These are phyloP conservation scores for Sugiyamaella neomexicana DNA, from an alignment of 1,139 yeast genomes.

Conservation along the genomic window DNA sequence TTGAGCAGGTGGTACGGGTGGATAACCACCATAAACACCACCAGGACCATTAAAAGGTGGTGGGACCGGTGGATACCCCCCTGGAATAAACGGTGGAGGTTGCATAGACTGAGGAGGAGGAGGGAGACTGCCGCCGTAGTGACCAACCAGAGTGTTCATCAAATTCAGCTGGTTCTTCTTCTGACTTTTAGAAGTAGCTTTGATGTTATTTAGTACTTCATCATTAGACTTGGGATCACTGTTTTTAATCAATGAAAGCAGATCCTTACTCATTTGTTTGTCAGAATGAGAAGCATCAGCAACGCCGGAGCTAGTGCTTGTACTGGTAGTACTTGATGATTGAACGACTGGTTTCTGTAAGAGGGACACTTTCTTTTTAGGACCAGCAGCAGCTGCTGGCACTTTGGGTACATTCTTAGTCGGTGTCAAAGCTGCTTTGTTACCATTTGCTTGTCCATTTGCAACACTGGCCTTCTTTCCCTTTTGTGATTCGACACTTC, in stretches of 20 bases:
- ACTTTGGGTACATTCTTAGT: not conserved
- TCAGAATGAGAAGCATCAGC: constrained; percentile 19
- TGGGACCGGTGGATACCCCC: constrained; percentile 28
- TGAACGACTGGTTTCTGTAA: constrained; percentile 3
- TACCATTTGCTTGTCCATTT: not conserved
- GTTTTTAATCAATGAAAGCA: constrained; percentile 45
- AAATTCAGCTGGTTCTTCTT: constrained; percentile 45
- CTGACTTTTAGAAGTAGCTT: constrained; percentile 42
- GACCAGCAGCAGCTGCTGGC: constrained; percentile 2
- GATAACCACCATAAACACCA: constrained; percentile 14
- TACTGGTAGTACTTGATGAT: not conserved
- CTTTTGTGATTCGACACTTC: not conserved
- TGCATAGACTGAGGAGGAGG: constrained; percentile 39
- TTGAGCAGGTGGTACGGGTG: constrained; percentile 23
- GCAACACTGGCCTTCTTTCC: not conserved
- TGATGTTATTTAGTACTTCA: constrained; percentile 38
- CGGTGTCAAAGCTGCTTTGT: not conserved
- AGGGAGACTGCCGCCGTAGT: constrained; percentile 24
- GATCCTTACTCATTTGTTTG: constrained; percentile 40
- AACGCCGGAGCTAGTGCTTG: not conserved
- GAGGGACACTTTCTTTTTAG: constrained; percentile 3
- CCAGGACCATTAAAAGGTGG: constrained; percentile 23
- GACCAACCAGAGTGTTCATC: constrained; percentile 46
- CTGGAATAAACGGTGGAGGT: constrained; percentile 32
- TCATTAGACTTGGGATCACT: constrained; percentile 33